Conservation (phyloP, 1,284 basidiomycete species). For the Puccinia novopanici region DNA sequence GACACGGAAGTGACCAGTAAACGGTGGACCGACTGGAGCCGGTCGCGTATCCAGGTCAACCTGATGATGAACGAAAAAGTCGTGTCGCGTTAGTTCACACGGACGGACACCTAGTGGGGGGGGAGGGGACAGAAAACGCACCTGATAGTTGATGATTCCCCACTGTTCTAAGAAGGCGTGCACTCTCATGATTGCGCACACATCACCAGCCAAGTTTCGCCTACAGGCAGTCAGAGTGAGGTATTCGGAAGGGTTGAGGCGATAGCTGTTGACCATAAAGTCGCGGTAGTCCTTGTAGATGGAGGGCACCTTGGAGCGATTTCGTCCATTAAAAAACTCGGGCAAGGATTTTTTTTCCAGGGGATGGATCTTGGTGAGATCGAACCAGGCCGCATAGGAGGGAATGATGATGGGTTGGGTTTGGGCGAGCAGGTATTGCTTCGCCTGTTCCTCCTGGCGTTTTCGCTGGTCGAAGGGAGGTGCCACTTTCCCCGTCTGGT, state of each 20-base stretch:
- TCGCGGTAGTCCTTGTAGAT: slow-evolving; percentile 99
- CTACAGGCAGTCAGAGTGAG: slow-evolving; percentile 96
- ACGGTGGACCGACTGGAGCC: slow-evolving; percentile 89
- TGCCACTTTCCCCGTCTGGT: slow-evolving; percentile 1
- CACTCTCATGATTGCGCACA: slow-evolving; percentile 97
- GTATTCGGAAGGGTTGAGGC: slow-evolving; percentile 90
- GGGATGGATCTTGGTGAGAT: slow-evolving; percentile 87
- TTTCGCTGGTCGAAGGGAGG: slow-evolving; percentile 34
- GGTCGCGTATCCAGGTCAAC: slow-evolving; percentile 96
- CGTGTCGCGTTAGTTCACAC: slow-evolving; percentile 10
- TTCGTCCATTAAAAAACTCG: slow-evolving; percentile 96
- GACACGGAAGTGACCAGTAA: slow-evolving; percentile 97
- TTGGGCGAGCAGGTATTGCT: slow-evolving; percentile 92
- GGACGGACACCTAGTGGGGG: background rate
- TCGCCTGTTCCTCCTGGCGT: slow-evolving; percentile 76
- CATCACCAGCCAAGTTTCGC: slow-evolving; percentile 93
- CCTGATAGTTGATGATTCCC: slow-evolving; percentile 99
- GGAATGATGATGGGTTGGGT: slow-evolving; percentile 92
- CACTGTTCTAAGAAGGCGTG: slow-evolving; percentile 99
- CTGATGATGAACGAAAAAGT: slow-evolving; percentile 62
- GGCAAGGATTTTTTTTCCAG: slow-evolving; percentile 90
- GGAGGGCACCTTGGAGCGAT: slow-evolving; percentile 89
- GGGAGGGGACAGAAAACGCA: slow-evolving; percentile 60
- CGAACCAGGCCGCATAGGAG: slow-evolving; percentile 97
- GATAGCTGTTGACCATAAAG: slow-evolving; percentile 99